A percentile compares a stretch with the other conserved stretches of the same genome.
Conservation (phyloP, 345 rosid genomes). For the Passiflora organensis region DNA sequence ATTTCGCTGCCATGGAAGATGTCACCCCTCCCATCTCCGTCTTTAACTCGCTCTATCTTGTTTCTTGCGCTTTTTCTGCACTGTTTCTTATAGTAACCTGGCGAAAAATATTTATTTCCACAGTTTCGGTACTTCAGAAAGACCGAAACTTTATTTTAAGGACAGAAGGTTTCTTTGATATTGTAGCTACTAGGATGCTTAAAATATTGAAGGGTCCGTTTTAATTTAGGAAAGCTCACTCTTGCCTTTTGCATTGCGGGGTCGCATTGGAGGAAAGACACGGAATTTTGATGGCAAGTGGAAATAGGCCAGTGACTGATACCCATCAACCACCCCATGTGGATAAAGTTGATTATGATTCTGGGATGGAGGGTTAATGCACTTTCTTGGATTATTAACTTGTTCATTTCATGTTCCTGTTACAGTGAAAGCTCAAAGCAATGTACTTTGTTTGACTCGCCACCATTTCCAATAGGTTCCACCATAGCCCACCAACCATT, state of each 20-base stretch:
- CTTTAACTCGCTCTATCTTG: slow-evolving; percentile 12
- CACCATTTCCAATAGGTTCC: slow-evolving; percentile 4
- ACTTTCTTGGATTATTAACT: neutral
- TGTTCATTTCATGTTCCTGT: neutral
- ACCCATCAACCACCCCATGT: slow-evolving; percentile 25
- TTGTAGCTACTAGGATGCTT: slow-evolving; percentile 5
- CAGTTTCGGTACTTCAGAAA: slow-evolving; percentile 19
- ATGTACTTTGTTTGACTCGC: slow-evolving; percentile 9
- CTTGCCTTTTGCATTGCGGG: slow-evolving; percentile 11
- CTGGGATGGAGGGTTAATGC: slow-evolving; percentile 8
- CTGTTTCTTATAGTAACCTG: slow-evolving; percentile 4
- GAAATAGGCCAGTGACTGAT: neutral
- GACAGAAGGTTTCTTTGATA: slow-evolving; percentile 8
- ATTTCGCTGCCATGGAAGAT: slow-evolving; percentile 96
- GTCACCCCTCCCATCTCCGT: slow-evolving; percentile 80
- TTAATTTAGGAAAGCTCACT: neutral
- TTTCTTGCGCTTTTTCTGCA: slow-evolving; percentile 14
- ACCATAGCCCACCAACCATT: slow-evolving; percentile 6
- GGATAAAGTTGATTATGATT: slow-evolving; percentile 27
- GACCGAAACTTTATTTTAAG: slow-evolving; percentile 1
- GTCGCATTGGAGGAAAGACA: slow-evolving; percentile 25
- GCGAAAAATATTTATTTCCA: slow-evolving; percentile 7
- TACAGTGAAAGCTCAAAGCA: neutral
- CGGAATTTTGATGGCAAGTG: slow-evolving; percentile 8
- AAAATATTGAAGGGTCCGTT: neutral